Evolutionary conservation across 192 early-diverging fungal species (phyloP).

Genomic region (Gigaspora rosea): DNA sequence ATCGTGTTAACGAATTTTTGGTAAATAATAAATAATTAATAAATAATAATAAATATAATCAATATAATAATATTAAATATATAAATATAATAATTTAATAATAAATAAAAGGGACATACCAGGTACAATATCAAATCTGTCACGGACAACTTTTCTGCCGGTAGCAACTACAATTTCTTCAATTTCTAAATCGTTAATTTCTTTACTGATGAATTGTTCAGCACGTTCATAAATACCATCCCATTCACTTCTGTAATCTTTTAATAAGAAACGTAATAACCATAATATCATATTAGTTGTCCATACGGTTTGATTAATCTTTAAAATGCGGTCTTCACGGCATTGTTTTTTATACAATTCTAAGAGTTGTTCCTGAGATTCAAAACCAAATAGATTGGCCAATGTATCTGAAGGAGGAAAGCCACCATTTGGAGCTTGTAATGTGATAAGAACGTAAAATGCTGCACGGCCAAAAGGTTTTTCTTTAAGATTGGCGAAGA

Average conservation of each 20-base stretch:
- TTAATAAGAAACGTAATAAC: conserved; percentile 30
- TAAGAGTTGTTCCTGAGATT: neutral
- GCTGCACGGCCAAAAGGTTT: conserved; percentile 19
- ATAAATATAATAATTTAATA: neutral
- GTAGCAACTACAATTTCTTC: conserved; percentile 13
- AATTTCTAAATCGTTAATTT: conserved; percentile 15
- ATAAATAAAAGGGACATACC: neutral
- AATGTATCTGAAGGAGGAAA: conserved; percentile 20
- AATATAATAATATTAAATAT: too few relatives aligned
- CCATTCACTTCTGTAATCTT: conserved; percentile 16
- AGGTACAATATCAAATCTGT: conserved; percentile 15
- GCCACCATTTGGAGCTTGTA: conserved; percentile 27
- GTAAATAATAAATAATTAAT: too few relatives aligned
- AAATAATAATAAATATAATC: too few relatives aligned
- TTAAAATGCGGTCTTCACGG: neutral
- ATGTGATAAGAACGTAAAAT: conserved; percentile 13
- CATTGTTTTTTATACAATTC: neutral
- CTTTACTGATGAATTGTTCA: conserved; percentile 23
- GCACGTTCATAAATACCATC: conserved; percentile 14
- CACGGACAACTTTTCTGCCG: conserved; percentile 14
- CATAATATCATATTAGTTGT: conserved; percentile 25
- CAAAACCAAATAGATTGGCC: conserved; percentile 23
- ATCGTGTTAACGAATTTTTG: too few relatives aligned
- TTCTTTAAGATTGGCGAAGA: conserved; percentile 34
- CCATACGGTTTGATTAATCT: conserved; percentile 4